These are phyloP conservation scores for Phytophthora meadii DNA, from an alignment of 352 stramenopile genomes.

Conservation along the genomic window DNA sequence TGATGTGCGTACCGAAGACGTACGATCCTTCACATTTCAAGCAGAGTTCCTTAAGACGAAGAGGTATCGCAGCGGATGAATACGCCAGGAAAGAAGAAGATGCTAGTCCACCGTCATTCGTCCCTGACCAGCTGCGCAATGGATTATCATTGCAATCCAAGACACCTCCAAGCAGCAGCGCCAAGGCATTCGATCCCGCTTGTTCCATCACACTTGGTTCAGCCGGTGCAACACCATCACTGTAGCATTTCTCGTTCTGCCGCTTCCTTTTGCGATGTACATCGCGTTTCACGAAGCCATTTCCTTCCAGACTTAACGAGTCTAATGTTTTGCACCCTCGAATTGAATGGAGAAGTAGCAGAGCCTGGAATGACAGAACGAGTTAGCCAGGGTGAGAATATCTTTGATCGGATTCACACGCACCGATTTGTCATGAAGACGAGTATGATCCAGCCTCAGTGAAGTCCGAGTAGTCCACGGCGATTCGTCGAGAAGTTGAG, in stretches of 20 bases:
- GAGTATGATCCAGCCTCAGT: constrained; percentile 62
- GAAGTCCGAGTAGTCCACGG: constrained; percentile 48
- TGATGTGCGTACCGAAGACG: constrained; percentile 63
- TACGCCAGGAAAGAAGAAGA: constrained; percentile 23
- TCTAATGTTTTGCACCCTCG: constrained; percentile 55
- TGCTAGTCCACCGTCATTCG: constrained; percentile 8
- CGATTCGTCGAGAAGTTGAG: constrained; percentile 56
- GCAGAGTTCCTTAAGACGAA: constrained; percentile 63
- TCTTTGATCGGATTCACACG: neutral
- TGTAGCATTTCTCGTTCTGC: constrained; percentile 32
- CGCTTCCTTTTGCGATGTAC: constrained; percentile 22
- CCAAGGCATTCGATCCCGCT: constrained; percentile 50
- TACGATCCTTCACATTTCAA: constrained; percentile 55
- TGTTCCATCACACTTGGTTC: constrained; percentile 42
- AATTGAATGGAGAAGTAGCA: constrained; percentile 69
- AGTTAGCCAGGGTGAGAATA: neutral
- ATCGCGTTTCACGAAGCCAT: constrained; percentile 56
- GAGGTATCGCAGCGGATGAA: constrained; percentile 29
- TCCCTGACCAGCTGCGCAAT: constrained; percentile 28
- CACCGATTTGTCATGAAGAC: constrained; percentile 68
- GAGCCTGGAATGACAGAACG: constrained; percentile 35
- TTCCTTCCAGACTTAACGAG: constrained; percentile 76
- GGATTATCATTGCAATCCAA: constrained; percentile 29
- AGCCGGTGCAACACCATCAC: constrained; percentile 4
- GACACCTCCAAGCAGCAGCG: constrained; percentile 46